Base-by-base conservation (phyloP, 2,329 filamentous ascomycete genomes). In the Aspergillus sp. region DNA sequence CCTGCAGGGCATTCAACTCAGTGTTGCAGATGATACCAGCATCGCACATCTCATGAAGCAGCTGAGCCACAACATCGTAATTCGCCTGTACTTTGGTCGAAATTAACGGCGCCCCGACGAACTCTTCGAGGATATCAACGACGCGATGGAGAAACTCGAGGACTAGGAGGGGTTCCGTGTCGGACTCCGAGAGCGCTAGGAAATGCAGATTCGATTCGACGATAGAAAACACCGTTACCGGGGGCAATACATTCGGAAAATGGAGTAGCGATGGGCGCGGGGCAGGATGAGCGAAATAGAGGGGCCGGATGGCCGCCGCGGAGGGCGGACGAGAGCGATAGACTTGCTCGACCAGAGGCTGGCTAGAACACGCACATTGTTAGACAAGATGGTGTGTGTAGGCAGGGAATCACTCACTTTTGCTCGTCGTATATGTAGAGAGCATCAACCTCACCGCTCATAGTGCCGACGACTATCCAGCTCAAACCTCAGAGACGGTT, bases 371-470 rank as follows among this genome's bases (percentile, higher is more conserved):
- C 51, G 56, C 57, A 60, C 57, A 66, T 66, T 64, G 44, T 33
- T 37, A 57, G n/a, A 20, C 7, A 58, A 8, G 12, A 37, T 48
- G 22, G 24, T 12, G 30, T 5, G 42, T 15, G 12, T 20, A 13
- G 19, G 39, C 5, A 30, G 20, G 40, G 9, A 40, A 59, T 30
- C 65, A 54, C 83, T 70, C 80, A 96, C 93, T 93, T 91, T 78
- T 93, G 87, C 81, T 97, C 93, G 84, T 98, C 93, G 77, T 90
- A 97, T 74, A 99, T 92, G 81, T 98, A 93, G 70, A 99, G 83
- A 73, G 93, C 95, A 82, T 98, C 93, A 72, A 99, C 90, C 72
- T 90, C 86, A 79, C 91, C 87, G 79, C 85, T 90, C 89, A 93
- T 93, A 73, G 76, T 87, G 72, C 54, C 65, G 66, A 68, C 41